phyloP scores from a whole-genome alignment of 768 basidiomycete genomes.

The Leucosporidium creatinivorum region DNA sequence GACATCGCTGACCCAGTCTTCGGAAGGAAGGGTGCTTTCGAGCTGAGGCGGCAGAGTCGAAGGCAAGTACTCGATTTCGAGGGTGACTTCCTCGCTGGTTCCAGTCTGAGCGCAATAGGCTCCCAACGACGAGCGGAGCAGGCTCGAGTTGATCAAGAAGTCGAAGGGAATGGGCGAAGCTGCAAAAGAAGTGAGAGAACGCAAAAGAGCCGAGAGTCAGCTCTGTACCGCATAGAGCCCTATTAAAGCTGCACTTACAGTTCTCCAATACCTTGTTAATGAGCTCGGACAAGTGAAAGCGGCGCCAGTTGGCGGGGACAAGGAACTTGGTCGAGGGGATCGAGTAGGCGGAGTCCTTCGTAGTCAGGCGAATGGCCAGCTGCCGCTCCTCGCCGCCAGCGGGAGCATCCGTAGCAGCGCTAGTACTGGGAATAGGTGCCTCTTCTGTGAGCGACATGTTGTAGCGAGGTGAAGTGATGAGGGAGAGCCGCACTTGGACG shows the following conservation, averaged over 20 bases:
- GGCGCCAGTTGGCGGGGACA: constrained; percentile 79
- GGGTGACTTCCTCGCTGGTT: constrained; percentile 77
- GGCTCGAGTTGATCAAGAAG: constrained; percentile 57
- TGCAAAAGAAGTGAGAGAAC: not conserved
- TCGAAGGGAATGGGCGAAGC: constrained; percentile 74
- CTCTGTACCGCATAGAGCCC: not conserved
- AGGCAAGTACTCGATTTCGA: constrained; percentile 87
- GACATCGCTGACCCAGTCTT: constrained; percentile 89
- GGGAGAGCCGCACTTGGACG: too few relatives aligned
- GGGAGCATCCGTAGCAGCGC: not conserved
- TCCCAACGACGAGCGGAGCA: constrained; percentile 61
- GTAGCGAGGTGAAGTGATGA: too few relatives aligned
- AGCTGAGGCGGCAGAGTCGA: constrained; percentile 78
- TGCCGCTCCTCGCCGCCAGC: constrained; percentile 20
- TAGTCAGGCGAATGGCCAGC: constrained; percentile 49
- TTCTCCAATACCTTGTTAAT: constrained; percentile 77
- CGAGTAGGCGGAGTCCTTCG: constrained; percentile 62
- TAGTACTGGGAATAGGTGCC: too few relatives aligned
- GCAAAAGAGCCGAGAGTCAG: not conserved
- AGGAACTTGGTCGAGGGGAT: constrained; percentile 84
- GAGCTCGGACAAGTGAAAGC: constrained; percentile 95
- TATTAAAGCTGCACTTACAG: constrained; percentile 15
- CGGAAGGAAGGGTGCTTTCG: constrained; percentile 68
- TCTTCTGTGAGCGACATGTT: too few relatives aligned
- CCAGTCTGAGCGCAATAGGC: constrained; percentile 53